Conservation (phyloP, 2,329 filamentous ascomycete species). For the Epichloe gansuensis region DNA sequence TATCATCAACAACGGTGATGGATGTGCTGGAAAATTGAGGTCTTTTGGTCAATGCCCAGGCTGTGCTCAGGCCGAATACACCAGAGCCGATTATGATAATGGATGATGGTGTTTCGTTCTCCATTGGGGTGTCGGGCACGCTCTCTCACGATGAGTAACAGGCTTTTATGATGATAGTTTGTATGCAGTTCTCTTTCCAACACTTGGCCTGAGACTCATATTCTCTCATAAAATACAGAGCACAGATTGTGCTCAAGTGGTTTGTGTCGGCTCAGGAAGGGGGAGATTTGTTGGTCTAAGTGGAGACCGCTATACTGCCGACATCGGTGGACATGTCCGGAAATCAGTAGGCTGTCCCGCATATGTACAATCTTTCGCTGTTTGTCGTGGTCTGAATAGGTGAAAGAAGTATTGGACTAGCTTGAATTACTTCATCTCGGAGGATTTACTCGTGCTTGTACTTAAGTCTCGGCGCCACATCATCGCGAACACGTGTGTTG, state of each 20-base stretch:
- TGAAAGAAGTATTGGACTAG: no score
- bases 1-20: slow-evolving; percentile 49
- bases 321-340: background rate
- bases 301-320: background rate
- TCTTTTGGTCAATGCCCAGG: slow-evolving; percentile 56
- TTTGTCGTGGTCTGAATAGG: no score
- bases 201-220: background rate
- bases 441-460: no score
- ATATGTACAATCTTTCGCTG: no score
- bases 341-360: no score
- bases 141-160: background rate
- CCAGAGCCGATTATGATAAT: slow-evolving; percentile 60
- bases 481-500: background rate
- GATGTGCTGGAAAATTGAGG: slow-evolving; percentile 37
- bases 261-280: background rate
- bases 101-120: slow-evolving; percentile 26
- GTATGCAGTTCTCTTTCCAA: background rate
- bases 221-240: background rate
- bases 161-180: background rate
- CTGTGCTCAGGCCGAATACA: slow-evolving; percentile 49
- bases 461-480: background rate
- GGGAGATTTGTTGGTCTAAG: background rate
- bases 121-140: slow-evolving; percentile 12
- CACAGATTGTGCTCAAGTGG: background rate
- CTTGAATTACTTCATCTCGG: no score